Conservation (phyloP, 2,329 filamentous ascomycete species). For the Atkinsonella texensis region DNA sequence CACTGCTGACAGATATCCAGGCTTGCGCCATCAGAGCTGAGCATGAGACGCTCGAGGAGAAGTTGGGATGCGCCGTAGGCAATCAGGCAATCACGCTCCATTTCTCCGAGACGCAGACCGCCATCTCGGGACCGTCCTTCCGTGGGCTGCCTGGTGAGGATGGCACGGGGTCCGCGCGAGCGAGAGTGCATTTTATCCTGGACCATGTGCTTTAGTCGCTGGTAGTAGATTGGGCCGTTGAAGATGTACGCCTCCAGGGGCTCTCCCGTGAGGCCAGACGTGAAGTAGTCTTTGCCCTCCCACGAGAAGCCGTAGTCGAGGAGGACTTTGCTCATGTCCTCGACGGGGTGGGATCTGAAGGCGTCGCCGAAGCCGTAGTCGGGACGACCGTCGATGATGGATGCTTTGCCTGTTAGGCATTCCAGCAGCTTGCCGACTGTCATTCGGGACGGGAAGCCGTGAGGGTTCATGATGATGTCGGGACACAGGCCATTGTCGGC, state of each 20-base stretch:
- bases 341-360: conserved; percentile 71
- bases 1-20: conserved; percentile 92
- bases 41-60: conserved; percentile 85
- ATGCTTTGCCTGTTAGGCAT: conserved; percentile 86
- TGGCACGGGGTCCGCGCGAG: conserved; percentile 77
- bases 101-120: conserved; percentile 87
- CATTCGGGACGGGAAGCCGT: conserved; percentile 99
- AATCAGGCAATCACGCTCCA: conserved; percentile 97
- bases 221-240: conserved; percentile 98
- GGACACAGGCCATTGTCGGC: conserved; percentile 82
- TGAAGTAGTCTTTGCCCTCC: conserved; percentile 95
- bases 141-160: conserved; percentile 88
- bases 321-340: conserved; percentile 79
- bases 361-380: conserved; percentile 76
- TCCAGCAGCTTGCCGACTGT: conserved; percentile 97
- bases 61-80: conserved; percentile 93
- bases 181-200: conserved; percentile 99
- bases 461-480: conserved; percentile 99
- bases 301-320: conserved; percentile 88
- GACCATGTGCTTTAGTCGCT: conserved; percentile 99
- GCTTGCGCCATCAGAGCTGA: conserved; percentile 78
- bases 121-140: conserved; percentile 90
- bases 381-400: conserved; percentile 70
- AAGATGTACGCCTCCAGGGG: conserved; percentile 92
- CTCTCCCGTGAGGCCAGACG: conserved; percentile 89